Base-by-base conservation (phyloP, 768 basidiomycete species). In the Auricularia cornea region DNA sequence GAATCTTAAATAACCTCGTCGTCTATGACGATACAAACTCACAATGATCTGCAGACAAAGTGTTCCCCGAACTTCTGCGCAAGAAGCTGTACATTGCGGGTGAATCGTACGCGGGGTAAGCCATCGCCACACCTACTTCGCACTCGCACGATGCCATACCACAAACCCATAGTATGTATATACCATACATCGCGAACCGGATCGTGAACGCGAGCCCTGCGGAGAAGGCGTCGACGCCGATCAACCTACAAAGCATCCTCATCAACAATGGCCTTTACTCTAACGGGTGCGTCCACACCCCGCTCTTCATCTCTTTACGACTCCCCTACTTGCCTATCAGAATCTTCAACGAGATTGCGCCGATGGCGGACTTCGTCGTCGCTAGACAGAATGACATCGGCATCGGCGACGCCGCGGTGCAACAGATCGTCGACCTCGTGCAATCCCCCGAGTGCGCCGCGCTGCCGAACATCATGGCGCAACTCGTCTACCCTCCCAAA, bases 191-290 rank as follows among this genome's bases (percentile, higher is more conserved):
- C 23, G 64, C 66, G 3, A 51, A 60, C 2, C 66, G 63, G 30
- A 64, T 66, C 61, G 31, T 66, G 14, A 30, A 59, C 29, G 66
- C 66, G 35, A 62, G 38, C 40, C 11, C 52, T 26, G 60, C 60
- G 3, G 64, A 65, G 56, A 62, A 65, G 40, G 56, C 51, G 6
- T 61, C 61, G 18, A 57, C 57, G 5, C 63, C 63, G n/a, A 56
- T 66, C 20, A 6, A 52, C 30, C 28, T 66, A 3, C 66, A 66
- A 31, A 38, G 63, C 40, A 56, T 64, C 12, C 63, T 66, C 44
- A 66, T 66, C 40, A 66, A 66, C 61, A 60, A 66, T 52, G 66
- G 66, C 38, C 61, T 61, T 10, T 66, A 64, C 44, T 48, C 44
- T 12, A 14, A 10, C 11, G 16, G 6, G 44, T 48, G 6, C 10